These are phyloP conservation scores for Aotearoamyces nothofagi DNA, from an alignment of 2,329 filamentous ascomycete species.

Conservation along the genomic window DNA sequence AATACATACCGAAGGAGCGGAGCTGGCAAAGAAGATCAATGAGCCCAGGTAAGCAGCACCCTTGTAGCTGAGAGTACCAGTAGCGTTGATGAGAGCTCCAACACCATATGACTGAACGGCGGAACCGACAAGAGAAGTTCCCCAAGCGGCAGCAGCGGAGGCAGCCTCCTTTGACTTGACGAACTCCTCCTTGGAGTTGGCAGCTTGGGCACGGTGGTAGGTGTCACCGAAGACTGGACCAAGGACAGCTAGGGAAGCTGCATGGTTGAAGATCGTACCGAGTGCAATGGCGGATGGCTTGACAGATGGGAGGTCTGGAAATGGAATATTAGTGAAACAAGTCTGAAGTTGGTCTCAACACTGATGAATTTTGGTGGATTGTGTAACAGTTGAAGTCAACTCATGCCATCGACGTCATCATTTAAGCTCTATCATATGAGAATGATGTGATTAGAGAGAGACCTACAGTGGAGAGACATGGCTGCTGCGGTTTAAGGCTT, in stretches of 20 bases:
- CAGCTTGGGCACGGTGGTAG: slow-evolving; percentile 79
- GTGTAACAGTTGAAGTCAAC: too few species aligned
- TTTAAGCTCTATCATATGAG: too few species aligned
- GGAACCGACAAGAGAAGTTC: slow-evolving; percentile 77
- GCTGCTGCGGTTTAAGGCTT: too few species aligned
- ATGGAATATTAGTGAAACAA: slow-evolving; percentile 3
- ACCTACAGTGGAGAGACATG: too few species aligned
- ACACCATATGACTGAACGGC: slow-evolving; percentile 83
- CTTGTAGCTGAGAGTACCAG: slow-evolving; percentile 91
- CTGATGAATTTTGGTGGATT: too few species aligned
- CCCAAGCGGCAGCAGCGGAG: slow-evolving; percentile 76
- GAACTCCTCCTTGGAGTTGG: slow-evolving; percentile 96
- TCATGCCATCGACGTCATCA: too few species aligned
- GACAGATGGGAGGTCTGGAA: slow-evolving; percentile 54
- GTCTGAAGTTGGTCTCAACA: neutral
- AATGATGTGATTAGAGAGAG: too few species aligned
- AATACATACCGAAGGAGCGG: slow-evolving; percentile 65
- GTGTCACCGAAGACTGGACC: slow-evolving; percentile 85
- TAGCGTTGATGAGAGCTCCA: slow-evolving; percentile 83
- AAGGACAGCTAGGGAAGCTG: slow-evolving; percentile 74
- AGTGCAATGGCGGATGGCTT: slow-evolving; percentile 97
- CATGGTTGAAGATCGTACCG: slow-evolving; percentile 92
- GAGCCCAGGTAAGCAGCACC: slow-evolving; percentile 86
- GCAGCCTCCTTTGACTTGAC: slow-evolving; percentile 83
- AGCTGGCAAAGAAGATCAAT: slow-evolving; percentile 82